phyloP scores from a whole-genome alignment of 768 basidiomycete species.

The Rhizopogon sp. region DNA sequence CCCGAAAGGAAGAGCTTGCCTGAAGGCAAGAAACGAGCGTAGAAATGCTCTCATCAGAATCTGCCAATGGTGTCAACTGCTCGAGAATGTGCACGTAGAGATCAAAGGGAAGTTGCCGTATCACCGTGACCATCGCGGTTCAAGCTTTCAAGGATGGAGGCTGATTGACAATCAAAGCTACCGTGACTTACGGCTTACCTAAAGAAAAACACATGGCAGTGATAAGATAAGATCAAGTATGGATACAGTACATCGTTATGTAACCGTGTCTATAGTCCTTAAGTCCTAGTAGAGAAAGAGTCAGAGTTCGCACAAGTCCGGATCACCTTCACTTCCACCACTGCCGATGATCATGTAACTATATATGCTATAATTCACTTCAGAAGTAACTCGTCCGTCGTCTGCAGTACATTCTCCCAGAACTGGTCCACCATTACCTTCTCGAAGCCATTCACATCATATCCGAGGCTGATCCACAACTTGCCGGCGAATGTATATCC shows the following conservation, averaged over 20 bases:
- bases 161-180: no score
- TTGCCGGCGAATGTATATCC: constrained; percentile 72
- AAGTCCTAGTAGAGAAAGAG: background rate
- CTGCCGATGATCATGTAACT: background rate
- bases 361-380: constrained; percentile 2
- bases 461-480: constrained; percentile 76
- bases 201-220: background rate
- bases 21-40: constrained; percentile 38
- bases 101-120: constrained; percentile 27
- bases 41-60: constrained; percentile 18
- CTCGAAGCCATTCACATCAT: constrained; percentile 74
- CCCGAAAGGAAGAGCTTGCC: constrained; percentile 34
- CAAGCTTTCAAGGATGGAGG: no score
- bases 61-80: constrained; percentile 23
- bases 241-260: background rate
- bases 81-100: constrained; percentile 33
- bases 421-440: constrained; percentile 54
- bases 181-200: no score
- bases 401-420: constrained; percentile 55
- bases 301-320: background rate
- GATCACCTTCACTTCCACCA: background rate
- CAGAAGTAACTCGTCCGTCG: constrained; percentile 55
- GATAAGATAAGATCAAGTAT: background rate
- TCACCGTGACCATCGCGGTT: constrained; percentile 11
- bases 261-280: no score